Evolutionary conservation across 208 protist genomes (phyloP), one percentile per base, ranked within the genome.

Genomic region (Trypanosoma mega): DNA sequence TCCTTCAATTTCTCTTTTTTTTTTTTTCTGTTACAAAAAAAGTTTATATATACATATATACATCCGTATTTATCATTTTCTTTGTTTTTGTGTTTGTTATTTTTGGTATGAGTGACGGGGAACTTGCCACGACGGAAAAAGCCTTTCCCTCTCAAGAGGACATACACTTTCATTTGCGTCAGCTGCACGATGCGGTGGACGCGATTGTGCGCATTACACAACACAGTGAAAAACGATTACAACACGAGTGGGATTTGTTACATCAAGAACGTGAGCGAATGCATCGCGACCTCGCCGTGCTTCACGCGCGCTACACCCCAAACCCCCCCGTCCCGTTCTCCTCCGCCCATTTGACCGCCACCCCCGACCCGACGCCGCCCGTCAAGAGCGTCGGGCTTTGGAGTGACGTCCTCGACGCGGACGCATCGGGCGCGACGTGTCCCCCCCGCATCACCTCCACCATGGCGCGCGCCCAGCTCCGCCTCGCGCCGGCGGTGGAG

Each of bases 181-280:
- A 68, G 23, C 51, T 77, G 69, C 69, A 61, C n/a, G 24, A 71
- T 16, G 12, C 65, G 5, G 73, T 76, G 45, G 69, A 77, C 6
- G 52, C 58, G 36, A 61, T 71, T 16, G 50, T 71, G 45, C n/a
- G 31, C 34, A 63, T 68, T 47, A 45, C 70, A 21, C 34, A 72
- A 21, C 18, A 63, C 11, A 65, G 71, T 45, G 75, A 77, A 20
- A 0, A n/a, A 2, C 36, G 48, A 14, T n/a, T 66, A 11, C 65
- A 56, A 16, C 5, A 54, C 2, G 61, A 68, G 9, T 76, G 46
- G 48, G 30, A 48, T 12, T 43, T 58, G 5, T 30, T 74, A 9
- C 61, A 73, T 30, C 2, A 60, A 7, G 61, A 81, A 46, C 41
- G 63, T 0, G 65, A 74, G 8, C 21, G n/a, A 12, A 71, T 81